Conservation (phyloP, 2,329 filamentous ascomycete species). For the Aspergillus sergii region DNA sequence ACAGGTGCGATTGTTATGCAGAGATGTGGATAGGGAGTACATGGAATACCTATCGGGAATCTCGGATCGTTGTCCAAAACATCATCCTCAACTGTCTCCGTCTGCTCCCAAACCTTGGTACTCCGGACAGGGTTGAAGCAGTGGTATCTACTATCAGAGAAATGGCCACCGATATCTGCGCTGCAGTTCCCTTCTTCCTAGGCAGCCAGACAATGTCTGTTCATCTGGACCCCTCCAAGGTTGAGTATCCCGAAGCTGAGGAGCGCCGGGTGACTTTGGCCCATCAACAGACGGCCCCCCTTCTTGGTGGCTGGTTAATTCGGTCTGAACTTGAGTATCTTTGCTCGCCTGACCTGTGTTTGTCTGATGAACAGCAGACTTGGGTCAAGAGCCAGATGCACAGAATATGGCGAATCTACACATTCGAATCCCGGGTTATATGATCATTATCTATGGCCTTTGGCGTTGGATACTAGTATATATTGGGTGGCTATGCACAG, state of each 20-base stretch:
- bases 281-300: conserved; percentile 27
- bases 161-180: conserved; percentile 31
- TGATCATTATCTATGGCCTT: not conserved
- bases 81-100: conserved; percentile 31
- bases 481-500: not conserved
- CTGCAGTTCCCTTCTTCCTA: conserved; percentile 30
- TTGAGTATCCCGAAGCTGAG: conserved; percentile 29
- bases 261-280: conserved; percentile 17
- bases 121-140: conserved; percentile 6
- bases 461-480: not conserved
- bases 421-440: conserved; percentile 3
- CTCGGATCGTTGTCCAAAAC: conserved; percentile 28
- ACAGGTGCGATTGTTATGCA: conserved; percentile 34
- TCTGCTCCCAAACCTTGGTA: conserved; percentile 14
- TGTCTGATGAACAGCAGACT: conserved; percentile 21
- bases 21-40: conserved; percentile 33
- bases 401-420: conserved; percentile 29
- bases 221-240: conserved; percentile 21
- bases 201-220: conserved; percentile 28
- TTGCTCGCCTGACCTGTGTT: conserved; percentile 18
- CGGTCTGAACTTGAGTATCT: conserved; percentile 24
- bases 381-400: conserved; percentile 29
- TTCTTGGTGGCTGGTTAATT: conserved; percentile 32
- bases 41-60: conserved; percentile 35
- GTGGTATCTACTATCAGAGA: conserved; percentile 14